Evolutionary conservation across 2,329 filamentous ascomycete genomes (phyloP).

Genomic region (Pseudogymnoascus sp.): DNA sequence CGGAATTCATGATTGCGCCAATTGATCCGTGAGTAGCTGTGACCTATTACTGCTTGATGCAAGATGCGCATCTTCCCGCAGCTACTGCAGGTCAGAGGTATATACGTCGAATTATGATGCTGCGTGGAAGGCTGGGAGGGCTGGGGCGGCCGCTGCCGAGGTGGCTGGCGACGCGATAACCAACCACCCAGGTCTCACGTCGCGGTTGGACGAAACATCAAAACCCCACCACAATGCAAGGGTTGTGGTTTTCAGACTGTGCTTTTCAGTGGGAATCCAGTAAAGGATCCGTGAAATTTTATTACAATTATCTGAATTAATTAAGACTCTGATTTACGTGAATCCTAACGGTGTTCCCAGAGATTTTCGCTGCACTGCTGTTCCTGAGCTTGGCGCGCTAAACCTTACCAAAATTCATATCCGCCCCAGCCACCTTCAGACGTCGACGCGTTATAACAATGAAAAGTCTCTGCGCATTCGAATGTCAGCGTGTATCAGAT

Average conservation of each 20-base stretch:
- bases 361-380: background rate
- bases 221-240: conserved; percentile 3
- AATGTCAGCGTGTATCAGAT: background rate
- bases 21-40: background rate
- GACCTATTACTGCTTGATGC: background rate
- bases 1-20: conserved; percentile 7
- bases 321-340: background rate
- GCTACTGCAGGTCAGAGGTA: conserved; percentile 5
- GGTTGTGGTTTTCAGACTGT: background rate
- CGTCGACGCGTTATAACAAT: background rate
- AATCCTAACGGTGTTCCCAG: background rate
- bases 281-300: background rate
- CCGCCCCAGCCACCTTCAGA: background rate
- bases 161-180: conserved; percentile 4
- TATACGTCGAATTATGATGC: conserved; percentile 6
- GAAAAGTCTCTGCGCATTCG: background rate
- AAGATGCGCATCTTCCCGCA: conserved; percentile 7
- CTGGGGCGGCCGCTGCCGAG: conserved; percentile 2
- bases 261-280: background rate
- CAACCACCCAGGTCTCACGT: conserved; percentile 1
- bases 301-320: background rate
- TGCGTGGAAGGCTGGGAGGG: conserved; percentile 1
- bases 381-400: background rate
- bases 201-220: conserved; percentile 2
- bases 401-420: background rate